Base-by-base conservation (phyloP, 768 basidiomycete genomes). In the Goffeauzyma gilvescens region DNA sequence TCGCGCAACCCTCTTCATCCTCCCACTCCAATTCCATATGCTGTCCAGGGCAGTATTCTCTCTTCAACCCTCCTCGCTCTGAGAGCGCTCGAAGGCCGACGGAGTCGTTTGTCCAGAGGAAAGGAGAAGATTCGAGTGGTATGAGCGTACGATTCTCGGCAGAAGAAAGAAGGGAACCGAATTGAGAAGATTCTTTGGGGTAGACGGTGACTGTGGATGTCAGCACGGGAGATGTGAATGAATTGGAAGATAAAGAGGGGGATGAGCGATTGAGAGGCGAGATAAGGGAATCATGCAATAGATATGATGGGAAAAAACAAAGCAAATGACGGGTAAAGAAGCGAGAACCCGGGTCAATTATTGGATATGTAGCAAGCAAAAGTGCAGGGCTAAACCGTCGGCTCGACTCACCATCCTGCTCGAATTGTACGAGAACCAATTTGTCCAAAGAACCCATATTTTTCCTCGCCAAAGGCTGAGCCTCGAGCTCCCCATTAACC, bases 1-100 rank as follows among this genome's bases (percentile, higher is more conserved):
- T 41, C 3, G 45, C 59, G 45, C 61, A 63, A 5, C 54, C 59
- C 20, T 52, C 50, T 22, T 46, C 47, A 17, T 49, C 48, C 10
- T 49, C 52, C 38, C 47, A 49, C 32, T 37, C 42, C 25, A 63
- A 44, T 44, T 63, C 59, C 61, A 63, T 63, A 49, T 63, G 61
- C 38, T 57, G 48, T 4, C 61, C 61, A 13, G 52, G 51, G 47
- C 61, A 63, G 33, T 48, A 50, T 26, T 52, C 52, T 14, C 38
- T 32, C 12, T 25, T 24, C 6, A 32, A 39, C 10, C 53, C 41
- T 3, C 52, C 53, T 10, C 25, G 30, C 28, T 55, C 49, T 37
- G 54, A 46, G 14, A 63, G 46, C 9, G 36, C 23, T 22, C 38
- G 35, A 9, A 63, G 48, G 12, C 61, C 61, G 24, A 60, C 58